These are phyloP conservation scores for Melanomma pulvis-pyrius DNA, from an alignment of 495 filamentous ascomycete genomes.

Conservation along the genomic window DNA sequence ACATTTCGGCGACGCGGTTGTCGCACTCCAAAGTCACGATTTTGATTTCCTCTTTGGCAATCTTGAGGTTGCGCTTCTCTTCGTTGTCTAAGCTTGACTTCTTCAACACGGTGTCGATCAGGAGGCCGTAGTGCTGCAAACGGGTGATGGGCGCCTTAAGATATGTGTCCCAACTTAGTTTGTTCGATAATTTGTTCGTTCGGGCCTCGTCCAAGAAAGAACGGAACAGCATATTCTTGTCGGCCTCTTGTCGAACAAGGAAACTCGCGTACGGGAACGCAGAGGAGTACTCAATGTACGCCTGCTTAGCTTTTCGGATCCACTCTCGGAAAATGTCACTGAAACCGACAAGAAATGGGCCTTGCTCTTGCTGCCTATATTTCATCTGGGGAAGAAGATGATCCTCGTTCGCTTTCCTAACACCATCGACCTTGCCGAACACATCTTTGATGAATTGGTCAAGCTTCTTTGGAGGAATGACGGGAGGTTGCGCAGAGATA, in stretches of 20 bases:
- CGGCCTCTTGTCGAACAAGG: slow-evolving; percentile 79
- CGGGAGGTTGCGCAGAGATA: slow-evolving; percentile 69
- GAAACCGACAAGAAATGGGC: slow-evolving; percentile 90
- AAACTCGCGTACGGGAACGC: slow-evolving; percentile 83
- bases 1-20: slow-evolving; percentile 89
- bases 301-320: slow-evolving; percentile 88
- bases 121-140: slow-evolving; percentile 85
- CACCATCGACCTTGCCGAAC: slow-evolving; percentile 86
- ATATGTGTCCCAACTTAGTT: slow-evolving; percentile 91
- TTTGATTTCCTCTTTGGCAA: slow-evolving; percentile 94
- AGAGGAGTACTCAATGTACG: slow-evolving; percentile 91
- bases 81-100: slow-evolving; percentile 82
- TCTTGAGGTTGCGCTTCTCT: slow-evolving; percentile 82
- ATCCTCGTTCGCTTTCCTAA: slow-evolving; percentile 91
- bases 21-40: slow-evolving; percentile 91
- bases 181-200: slow-evolving; percentile 77
- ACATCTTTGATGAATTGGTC: slow-evolving; percentile 79
- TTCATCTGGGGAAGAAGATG: slow-evolving; percentile 94
- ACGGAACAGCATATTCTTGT: slow-evolving; percentile 82
- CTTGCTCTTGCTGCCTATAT: slow-evolving; percentile 95
- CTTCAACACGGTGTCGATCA: slow-evolving; percentile 81
- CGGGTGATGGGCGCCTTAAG: slow-evolving; percentile 91
- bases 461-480: slow-evolving; percentile 74
- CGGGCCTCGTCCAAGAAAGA: slow-evolving; percentile 80
- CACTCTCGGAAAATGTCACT: slow-evolving; percentile 98